Conservation (phyloP, 2,329 filamentous ascomycete genomes). For the Rugonectria rugulosa region DNA sequence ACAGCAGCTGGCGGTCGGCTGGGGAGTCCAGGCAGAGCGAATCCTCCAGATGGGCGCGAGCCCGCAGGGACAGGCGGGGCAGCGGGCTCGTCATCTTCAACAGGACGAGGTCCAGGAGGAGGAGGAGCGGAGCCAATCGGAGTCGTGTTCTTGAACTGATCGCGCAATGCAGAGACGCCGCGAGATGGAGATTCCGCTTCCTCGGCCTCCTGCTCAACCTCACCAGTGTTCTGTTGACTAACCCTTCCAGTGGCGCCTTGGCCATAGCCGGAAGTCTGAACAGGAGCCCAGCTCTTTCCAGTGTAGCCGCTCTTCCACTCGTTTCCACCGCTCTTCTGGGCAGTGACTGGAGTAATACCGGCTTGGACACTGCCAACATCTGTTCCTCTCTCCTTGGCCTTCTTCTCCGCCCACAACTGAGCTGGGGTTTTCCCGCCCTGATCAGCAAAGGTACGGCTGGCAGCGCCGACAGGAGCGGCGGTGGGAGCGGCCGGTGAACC, state of each 20-base stretch:
- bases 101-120: slow-evolving; percentile 46
- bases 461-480: slow-evolving; percentile 72
- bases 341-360: slow-evolving; percentile 62
- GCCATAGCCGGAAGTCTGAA: slow-evolving; percentile 73
- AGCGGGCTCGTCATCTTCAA: slow-evolving; percentile 58
- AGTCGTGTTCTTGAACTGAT: slow-evolving; percentile 81
- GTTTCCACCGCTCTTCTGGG: slow-evolving; percentile 73
- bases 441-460: slow-evolving; percentile 93
- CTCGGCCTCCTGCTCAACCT: slow-evolving; percentile 51
- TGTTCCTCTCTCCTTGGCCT: slow-evolving; percentile 77
- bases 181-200: slow-evolving; percentile 64
- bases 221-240: slow-evolving; percentile 70
- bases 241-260: slow-evolving; percentile 62
- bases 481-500: slow-evolving; percentile 65
- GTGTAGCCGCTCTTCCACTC: slow-evolving; percentile 91
- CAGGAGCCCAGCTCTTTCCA: slow-evolving; percentile 89
- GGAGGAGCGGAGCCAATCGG: slow-evolving; percentile 66
- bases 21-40: slow-evolving; percentile 81
- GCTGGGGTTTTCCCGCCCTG: slow-evolving; percentile 95
- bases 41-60: slow-evolving; percentile 76
- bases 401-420: slow-evolving; percentile 97
- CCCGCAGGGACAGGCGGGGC: slow-evolving; percentile 59
- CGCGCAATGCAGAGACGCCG: slow-evolving; percentile 76
- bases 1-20: slow-evolving; percentile 63
- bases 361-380: slow-evolving; percentile 50